phyloP scores from a whole-genome alignment of 176 grass and related monocot species.

The Oryza glumipatula region DNA sequence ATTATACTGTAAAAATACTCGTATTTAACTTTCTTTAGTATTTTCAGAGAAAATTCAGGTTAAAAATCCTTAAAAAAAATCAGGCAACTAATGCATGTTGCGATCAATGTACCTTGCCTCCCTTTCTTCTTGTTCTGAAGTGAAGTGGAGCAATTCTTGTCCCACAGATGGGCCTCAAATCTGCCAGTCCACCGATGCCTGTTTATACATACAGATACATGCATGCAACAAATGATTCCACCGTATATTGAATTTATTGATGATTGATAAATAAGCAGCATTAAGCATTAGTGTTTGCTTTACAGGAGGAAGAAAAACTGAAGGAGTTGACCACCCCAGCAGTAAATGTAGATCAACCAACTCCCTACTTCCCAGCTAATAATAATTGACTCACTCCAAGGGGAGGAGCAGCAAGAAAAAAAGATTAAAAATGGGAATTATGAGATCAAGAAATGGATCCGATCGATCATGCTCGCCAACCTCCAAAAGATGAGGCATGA shows the following conservation, averaged over 20 bases:
- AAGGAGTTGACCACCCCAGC: neutral
- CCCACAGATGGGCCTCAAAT: conserved; percentile 96
- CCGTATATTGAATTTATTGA: neutral
- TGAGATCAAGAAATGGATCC: conserved; percentile 11
- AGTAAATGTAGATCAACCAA: conserved; percentile 41
- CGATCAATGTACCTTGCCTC: conserved; percentile 63
- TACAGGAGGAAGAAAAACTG: neutral
- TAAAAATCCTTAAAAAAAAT: neutral
- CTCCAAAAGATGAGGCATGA: neutral
- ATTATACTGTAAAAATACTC: conserved; percentile 12
- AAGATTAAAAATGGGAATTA: neutral
- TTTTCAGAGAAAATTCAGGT: neutral
- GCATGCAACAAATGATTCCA: conserved; percentile 37
- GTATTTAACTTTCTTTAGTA: neutral
- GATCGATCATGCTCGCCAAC: neutral
- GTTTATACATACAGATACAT: conserved; percentile 31
- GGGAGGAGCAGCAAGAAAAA: neutral
- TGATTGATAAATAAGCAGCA: conserved; percentile 30
- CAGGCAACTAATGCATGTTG: neutral
- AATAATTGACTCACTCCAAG: conserved; percentile 16
- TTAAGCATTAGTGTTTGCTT: neutral
- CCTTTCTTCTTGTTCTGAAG: conserved; percentile 95
- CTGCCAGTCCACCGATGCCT: conserved; percentile 96
- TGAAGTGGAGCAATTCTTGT: conserved; percentile 80
- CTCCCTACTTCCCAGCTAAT: conserved; percentile 44